Base-by-base conservation (phyloP, 106 monocot species). In the Gastrodia elata region DNA sequence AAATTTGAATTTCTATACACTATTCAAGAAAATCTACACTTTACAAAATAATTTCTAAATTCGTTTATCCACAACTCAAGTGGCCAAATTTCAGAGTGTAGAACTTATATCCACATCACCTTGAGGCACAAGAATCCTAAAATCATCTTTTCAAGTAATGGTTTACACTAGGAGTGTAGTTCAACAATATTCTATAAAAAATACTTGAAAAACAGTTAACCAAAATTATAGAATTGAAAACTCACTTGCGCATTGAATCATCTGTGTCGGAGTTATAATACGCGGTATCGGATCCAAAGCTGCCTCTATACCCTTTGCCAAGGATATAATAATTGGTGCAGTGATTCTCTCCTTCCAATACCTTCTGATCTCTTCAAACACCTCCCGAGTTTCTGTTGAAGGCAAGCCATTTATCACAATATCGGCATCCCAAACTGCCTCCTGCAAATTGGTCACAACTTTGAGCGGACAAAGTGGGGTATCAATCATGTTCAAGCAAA, bases 391-490 rank as follows among this genome's bases (percentile, higher is more conserved):
- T 78, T 88, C 88, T 0, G 88, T 88, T 11, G 88, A 88, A 1
- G 88, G 88, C 80, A 88, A 67, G 0, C 85, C 88, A 71, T 88
- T 88, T 4, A 88, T 74, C 16, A 88, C 88, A 38, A 88, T 81
- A 70, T 88, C 88, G 1, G 88, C 88, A 77, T 88, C 88, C 88
- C 88, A 88, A 14, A 88, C 85, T 7, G 88, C 88, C 77, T 88
- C 88, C 78, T 88, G 88, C 75, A 88, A 46, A 77, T 88, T 88
- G 2, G 85, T 85, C 68, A 88, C 88, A 56, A 88, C 88, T 48
- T 88, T 88, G 73, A 88, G 58, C 13, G 84, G 88, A 42, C 88
- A 88, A 18, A 88, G 44, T 25, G 88, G 88, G 5, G 88, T 88
- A 10, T 88, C 85, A 15, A 88, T 85, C 88, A 88, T 88, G 76